These are phyloP conservation scores for Gossypium herbaceum DNA, from an alignment of 345 rosid species.

Conservation along the genomic window DNA sequence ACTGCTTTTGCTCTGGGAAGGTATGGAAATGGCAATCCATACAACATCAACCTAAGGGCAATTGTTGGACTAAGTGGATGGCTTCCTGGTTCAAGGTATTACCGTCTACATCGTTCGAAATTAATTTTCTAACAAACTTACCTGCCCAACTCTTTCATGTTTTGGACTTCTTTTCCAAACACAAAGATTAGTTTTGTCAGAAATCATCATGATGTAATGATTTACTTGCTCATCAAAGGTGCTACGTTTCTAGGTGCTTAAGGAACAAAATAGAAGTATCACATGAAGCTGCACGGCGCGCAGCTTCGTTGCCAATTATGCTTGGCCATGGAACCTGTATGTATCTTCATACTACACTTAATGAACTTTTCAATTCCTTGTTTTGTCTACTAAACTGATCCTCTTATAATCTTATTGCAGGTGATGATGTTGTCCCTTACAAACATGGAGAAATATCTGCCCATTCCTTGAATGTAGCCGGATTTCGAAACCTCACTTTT, in stretches of 20 bases:
- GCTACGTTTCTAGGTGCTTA: constrained; percentile 37
- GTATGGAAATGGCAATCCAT: constrained; percentile 63
- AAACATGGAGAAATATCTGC: constrained; percentile 80
- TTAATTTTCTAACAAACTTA: neutral
- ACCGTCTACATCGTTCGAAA: neutral
- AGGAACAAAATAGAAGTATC: constrained; percentile 59
- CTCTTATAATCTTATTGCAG: constrained; percentile 30
- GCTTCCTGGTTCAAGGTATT: constrained; percentile 87
- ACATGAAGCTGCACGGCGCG: constrained; percentile 60
- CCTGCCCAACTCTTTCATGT: neutral
- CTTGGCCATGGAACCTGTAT: constrained; percentile 65
- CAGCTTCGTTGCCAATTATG: constrained; percentile 58
- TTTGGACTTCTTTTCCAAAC: neutral
- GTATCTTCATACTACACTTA: constrained; percentile 7
- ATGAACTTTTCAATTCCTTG: neutral
- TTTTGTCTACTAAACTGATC: neutral
- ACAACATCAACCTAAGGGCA: constrained; percentile 55
- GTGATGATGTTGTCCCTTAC: constrained; percentile 75
- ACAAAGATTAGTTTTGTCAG: neutral
- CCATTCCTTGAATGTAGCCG: constrained; percentile 48
- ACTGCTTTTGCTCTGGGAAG: constrained; percentile 63
- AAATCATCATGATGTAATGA: neutral
- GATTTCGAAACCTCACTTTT: constrained; percentile 64
- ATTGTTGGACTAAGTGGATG: constrained; percentile 72
- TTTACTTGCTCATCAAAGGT: constrained; percentile 4